phyloP scores from a whole-genome alignment of 75 land plant species.

The Larix kaempferi region DNA sequence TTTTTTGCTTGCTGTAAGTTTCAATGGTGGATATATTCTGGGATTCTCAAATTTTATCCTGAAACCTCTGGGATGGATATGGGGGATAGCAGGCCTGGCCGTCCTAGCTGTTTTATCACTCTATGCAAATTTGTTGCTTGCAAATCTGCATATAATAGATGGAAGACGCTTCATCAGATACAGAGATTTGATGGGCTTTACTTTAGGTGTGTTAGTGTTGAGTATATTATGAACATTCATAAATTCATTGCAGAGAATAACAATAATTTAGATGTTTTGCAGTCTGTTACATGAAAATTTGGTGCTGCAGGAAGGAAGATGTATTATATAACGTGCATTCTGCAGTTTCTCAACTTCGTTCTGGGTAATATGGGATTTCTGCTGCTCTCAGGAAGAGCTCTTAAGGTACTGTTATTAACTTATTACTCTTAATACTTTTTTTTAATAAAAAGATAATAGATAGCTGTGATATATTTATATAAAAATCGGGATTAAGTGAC shows the following conservation, averaged over 20 bases:
- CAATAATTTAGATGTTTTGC: background rate
- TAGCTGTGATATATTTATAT: too few species aligned
- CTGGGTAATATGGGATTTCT: conserved; percentile 45
- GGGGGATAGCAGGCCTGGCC: conserved; percentile 27
- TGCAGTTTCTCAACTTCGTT: conserved; percentile 34
- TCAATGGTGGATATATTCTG: conserved; percentile 53
- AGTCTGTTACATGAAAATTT: background rate
- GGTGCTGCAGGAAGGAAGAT: conserved; percentile 33
- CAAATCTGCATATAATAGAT: conserved; percentile 40
- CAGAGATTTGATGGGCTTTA: conserved; percentile 51
- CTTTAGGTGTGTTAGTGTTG: conserved; percentile 29
- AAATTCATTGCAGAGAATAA: background rate
- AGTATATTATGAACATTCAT: background rate
- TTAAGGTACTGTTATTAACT: conserved; percentile 23
- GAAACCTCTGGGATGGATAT: conserved; percentile 51
- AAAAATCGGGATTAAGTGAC: too few species aligned
- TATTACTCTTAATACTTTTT: background rate
- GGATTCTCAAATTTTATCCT: conserved; percentile 53
- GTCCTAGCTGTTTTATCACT: conserved; percentile 30
- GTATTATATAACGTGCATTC: conserved; percentile 42
- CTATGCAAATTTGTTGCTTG: conserved; percentile 53
- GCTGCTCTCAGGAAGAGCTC: conserved; percentile 40
- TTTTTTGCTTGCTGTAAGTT: conserved; percentile 32
- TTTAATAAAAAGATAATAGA: background rate
- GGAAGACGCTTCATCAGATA: conserved; percentile 58